phyloP scores from a whole-genome alignment of 176 grass and related monocot species.

The Oryza coarctata region DNA sequence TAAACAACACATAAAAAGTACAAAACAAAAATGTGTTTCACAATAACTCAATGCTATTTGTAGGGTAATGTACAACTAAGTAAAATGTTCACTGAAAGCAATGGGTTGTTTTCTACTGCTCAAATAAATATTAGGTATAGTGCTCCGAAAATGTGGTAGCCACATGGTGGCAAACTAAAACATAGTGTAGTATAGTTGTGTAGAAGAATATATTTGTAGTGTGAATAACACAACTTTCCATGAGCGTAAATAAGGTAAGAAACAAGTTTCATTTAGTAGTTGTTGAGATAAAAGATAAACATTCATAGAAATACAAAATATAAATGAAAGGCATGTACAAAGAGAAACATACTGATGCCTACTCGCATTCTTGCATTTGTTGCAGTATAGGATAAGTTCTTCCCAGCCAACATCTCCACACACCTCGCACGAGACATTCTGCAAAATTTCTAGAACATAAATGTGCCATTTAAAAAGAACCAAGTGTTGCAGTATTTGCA shows the following conservation, averaged over 20 bases:
- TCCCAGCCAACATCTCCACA: conserved; percentile 21
- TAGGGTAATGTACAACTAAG: too few species aligned
- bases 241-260: not conserved
- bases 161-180: too few species aligned
- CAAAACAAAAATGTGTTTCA: too few species aligned
- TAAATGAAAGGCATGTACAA: not conserved
- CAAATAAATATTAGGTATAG: too few species aligned
- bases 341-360: conserved; percentile 24
- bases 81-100: too few species aligned
- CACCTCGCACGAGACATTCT: conserved; percentile 23
- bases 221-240: not conserved
- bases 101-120: too few species aligned
- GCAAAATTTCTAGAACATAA: not conserved
- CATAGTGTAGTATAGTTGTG: not conserved
- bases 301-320: not conserved
- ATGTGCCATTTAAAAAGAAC: not conserved
- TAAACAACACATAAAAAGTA: too few species aligned
- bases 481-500: not conserved
- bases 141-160: too few species aligned
- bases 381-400: conserved; percentile 17
- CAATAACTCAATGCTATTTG: too few species aligned
- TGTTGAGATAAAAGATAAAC: not conserved
- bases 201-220: not conserved
- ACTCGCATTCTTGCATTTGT: not conserved
- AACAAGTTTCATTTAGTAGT: not conserved